Conservation (phyloP, 306 rosid genomes). For the Senna tora region DNA sequence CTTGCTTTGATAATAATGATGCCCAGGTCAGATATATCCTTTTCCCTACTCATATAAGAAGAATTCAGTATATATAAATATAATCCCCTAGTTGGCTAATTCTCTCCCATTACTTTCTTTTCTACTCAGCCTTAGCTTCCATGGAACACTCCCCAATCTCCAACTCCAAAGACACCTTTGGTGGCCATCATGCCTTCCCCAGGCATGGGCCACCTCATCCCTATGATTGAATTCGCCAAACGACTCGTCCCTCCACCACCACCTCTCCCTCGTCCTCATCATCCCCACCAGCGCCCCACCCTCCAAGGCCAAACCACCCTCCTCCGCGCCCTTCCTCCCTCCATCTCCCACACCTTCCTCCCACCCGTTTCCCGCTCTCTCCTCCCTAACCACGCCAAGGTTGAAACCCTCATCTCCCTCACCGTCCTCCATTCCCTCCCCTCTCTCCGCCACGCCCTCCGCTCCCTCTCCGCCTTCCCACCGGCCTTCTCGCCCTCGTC, state of each 20-base stretch:
- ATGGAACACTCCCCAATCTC: constrained; percentile 46
- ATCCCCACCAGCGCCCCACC: constrained; percentile 65
- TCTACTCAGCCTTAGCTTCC: not conserved
- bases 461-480: not conserved
- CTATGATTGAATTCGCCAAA: constrained; percentile 70
- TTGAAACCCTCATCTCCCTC: constrained; percentile 42
- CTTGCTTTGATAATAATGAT: no score
- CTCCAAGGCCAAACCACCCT: constrained; percentile 50
- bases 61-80: no score
- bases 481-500: constrained; percentile 40
- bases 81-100: no score
- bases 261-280: constrained; percentile 50
- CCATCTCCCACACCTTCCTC: constrained; percentile 45
- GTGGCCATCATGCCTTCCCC: constrained; percentile 67
- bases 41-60: no score
- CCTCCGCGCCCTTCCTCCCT: constrained; percentile 40
- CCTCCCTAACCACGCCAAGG: constrained; percentile 2
- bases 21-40: no score
- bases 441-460: constrained; percentile 30
- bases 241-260: constrained; percentile 47
- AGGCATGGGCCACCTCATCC: constrained; percentile 89
- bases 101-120: no score
- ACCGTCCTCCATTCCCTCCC: constrained; percentile 43
- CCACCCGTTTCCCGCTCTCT: constrained; percentile 29
- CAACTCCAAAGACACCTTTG: constrained; percentile 26